phyloP scores from a whole-genome alignment of 495 filamentous ascomycete species.

The Penicillium atrosanguineum region DNA sequence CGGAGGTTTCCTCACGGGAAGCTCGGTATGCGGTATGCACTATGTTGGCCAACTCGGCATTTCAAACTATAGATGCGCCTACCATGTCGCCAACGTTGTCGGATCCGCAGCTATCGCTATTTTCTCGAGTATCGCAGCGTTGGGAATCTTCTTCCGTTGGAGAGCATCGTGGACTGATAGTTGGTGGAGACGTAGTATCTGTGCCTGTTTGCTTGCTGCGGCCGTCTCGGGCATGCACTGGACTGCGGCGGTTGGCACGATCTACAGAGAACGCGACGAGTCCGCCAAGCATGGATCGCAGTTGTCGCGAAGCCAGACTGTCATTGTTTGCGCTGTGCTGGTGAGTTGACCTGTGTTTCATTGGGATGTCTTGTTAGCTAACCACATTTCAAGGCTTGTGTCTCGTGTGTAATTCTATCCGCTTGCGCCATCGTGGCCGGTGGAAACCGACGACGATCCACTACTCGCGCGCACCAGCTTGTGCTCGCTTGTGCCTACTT shows the following conservation, averaged over 20 bases:
- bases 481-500: constrained; percentile 76
- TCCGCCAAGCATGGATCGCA: constrained; percentile 26
- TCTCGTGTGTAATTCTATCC: constrained; percentile 58
- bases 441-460: constrained; percentile 51
- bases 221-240: constrained; percentile 89
- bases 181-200: constrained; percentile 69
- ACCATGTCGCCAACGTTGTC: constrained; percentile 55
- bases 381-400: constrained; percentile 43
- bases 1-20: constrained; percentile 66
- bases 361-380: not conserved
- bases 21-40: constrained; percentile 83
- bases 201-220: constrained; percentile 63
- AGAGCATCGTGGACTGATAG: constrained; percentile 73
- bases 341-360: constrained; percentile 37
- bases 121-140: constrained; percentile 61
- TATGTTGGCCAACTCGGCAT: constrained; percentile 85
- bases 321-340: constrained; percentile 64
- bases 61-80: constrained; percentile 66
- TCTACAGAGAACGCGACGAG: constrained; percentile 50
- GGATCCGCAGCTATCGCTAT: constrained; percentile 71
- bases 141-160: constrained; percentile 75
- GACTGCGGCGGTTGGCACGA: constrained; percentile 71
- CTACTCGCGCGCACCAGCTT: constrained; percentile 70
- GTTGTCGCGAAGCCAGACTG: constrained; percentile 53
- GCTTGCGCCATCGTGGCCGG: constrained; percentile 56